Evolutionary conservation across 768 basidiomycete species (phyloP).

Genomic region (Pholiota microspora): DNA sequence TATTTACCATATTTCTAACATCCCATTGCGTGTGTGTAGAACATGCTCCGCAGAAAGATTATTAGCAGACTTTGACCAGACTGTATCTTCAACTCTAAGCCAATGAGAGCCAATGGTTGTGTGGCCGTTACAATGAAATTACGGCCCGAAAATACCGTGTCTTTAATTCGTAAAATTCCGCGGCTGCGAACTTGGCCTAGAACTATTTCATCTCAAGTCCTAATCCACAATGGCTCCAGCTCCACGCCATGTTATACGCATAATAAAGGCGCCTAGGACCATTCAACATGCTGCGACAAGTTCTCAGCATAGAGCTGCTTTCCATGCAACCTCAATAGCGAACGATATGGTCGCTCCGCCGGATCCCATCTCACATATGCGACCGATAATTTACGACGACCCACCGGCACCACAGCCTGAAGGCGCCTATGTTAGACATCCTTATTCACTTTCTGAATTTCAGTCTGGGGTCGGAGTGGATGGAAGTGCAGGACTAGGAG

Average conservation of each 20-base stretch:
- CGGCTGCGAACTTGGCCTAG: neutral
- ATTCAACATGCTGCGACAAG: neutral
- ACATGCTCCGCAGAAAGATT: too few species aligned
- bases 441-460: constrained; percentile 81
- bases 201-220: neutral
- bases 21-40: neutral
- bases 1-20: neutral
- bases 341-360: constrained; percentile 61
- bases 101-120: too few species aligned
- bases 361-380: constrained; percentile 75
- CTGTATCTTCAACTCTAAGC: too few species aligned
- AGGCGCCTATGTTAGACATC: constrained; percentile 47
- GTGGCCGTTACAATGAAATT: neutral
- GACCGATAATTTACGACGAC: constrained; percentile 76
- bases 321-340: constrained; percentile 26
- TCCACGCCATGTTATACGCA: neutral
- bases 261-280: neutral
- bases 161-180: neutral
- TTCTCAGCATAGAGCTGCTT: constrained; percentile 37
- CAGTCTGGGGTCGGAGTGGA: constrained; percentile 22
- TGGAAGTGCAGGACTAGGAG: constrained; percentile 27
- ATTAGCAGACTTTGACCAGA: too few species aligned
- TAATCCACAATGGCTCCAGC: neutral
- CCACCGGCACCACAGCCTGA: constrained; percentile 33
- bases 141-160: neutral